Conservation (phyloP, 2,329 filamentous ascomycete genomes). For the Neonectria magnoliae region DNA sequence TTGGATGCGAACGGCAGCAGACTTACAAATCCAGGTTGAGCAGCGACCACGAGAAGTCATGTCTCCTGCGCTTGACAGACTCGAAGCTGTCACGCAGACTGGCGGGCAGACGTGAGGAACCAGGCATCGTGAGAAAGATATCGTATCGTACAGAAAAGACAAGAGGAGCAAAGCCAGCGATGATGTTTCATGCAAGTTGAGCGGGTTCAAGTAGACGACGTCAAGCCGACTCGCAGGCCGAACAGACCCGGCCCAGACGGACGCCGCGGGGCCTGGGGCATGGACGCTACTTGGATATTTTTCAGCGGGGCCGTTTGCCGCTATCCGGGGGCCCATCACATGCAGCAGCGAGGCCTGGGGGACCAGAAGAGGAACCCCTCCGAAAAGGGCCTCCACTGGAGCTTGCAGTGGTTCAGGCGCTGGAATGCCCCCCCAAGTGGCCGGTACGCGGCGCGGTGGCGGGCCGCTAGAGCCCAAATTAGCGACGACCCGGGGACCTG, state of each 20-base stretch:
- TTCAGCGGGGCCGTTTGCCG: constrained; percentile 38
- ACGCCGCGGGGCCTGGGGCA: constrained; percentile 39
- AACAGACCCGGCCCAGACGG: background rate
- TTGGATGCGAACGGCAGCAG: constrained; percentile 11
- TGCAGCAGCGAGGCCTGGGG: constrained; percentile 32
- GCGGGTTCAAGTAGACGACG: constrained; percentile 33
- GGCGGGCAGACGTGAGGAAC: constrained; percentile 75
- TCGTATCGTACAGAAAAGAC: background rate
- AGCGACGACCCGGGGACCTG: background rate
- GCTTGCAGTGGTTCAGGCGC: constrained; percentile 23
- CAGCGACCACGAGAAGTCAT: constrained; percentile 65
- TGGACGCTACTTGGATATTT: constrained; percentile 47
- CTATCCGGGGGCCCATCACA: constrained; percentile 38
- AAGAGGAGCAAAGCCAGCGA: constrained; percentile 12
- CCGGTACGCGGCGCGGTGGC: background rate
- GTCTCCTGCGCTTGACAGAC: constrained; percentile 66
- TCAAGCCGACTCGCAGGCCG: constrained; percentile 5
- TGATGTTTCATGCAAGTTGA: constrained; percentile 18
- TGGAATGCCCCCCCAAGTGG: constrained; percentile 2
- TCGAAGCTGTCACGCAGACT: constrained; percentile 75
- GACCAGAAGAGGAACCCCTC: background rate
- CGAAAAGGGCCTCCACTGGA: constrained; percentile 19
- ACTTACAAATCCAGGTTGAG: constrained; percentile 77
- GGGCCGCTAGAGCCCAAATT: background rate
- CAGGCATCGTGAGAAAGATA: constrained; percentile 61